These are phyloP conservation scores for Meira nashicola DNA, from an alignment of 1,284 basidiomycete species.

Conservation along the genomic window DNA sequence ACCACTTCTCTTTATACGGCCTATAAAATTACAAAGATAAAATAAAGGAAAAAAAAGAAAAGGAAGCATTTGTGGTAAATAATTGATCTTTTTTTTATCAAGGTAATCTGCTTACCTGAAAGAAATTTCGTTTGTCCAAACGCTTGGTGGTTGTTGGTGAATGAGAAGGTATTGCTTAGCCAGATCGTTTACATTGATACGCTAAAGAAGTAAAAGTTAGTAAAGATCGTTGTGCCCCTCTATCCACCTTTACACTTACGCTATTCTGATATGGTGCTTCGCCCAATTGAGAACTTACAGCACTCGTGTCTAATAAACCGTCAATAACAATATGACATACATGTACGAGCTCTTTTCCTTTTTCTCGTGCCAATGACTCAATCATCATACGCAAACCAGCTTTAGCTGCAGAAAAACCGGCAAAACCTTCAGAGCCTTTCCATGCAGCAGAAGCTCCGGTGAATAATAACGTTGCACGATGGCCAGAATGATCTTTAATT, in stretches of 20 bases:
- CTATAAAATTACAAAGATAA: no score
- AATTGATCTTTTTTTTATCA: no score
- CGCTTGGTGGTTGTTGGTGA: conserved; percentile 4
- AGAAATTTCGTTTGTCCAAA: not conserved
- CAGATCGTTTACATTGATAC: conserved; percentile 6
- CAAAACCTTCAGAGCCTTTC: not conserved
- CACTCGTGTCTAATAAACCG: conserved; percentile 5
- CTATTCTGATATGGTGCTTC: not conserved
- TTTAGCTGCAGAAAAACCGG: conserved; percentile 11
- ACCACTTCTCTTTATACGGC: no score
- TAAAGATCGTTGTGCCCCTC: not conserved
- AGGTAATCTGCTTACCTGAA: not conserved
- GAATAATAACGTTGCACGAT: not conserved
- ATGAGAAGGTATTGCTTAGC: conserved; percentile 1
- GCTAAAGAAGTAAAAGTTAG: not conserved
- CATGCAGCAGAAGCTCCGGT: conserved; percentile 4
- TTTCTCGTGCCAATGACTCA: conserved; percentile 4
- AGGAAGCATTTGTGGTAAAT: no score
- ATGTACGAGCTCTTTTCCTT: conserved; percentile 6
- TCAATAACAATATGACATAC: conserved; percentile 5
- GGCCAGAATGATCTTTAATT: not conserved
- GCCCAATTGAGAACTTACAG: not conserved
- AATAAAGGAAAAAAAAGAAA: no score
- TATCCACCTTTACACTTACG: not conserved
- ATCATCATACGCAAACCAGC: conserved; percentile 3